Percentiles rank a stretch among this genome's conserved stretches.
These are phyloP conservation scores for Phialemonium atrogriseum DNA, from an alignment of 2,329 filamentous ascomycete species.

Conservation along the genomic window DNA sequence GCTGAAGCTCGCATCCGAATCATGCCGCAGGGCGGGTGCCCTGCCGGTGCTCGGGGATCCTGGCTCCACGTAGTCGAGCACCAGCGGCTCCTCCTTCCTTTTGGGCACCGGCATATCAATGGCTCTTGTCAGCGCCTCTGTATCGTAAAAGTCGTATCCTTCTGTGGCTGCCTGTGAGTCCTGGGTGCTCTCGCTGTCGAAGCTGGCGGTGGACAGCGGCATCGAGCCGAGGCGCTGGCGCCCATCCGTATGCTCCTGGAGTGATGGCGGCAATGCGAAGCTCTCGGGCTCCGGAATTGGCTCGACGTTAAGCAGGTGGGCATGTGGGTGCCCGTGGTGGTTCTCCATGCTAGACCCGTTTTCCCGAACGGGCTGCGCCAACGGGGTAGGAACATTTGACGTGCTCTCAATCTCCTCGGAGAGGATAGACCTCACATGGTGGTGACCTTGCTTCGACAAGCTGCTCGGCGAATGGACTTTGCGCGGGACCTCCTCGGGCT, in stretches of 20 bases:
- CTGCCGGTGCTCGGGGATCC: constrained; percentile 21
- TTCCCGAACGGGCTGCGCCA: constrained; percentile 43
- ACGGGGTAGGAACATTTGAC: constrained; percentile 52
- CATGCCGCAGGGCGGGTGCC: constrained; percentile 31
- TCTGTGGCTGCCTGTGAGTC: constrained; percentile 40
- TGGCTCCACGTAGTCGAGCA: constrained; percentile 24
- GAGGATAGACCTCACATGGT: constrained; percentile 38
- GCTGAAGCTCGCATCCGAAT: constrained; percentile 50
- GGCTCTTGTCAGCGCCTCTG: constrained; percentile 42
- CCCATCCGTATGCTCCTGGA: constrained; percentile 21
- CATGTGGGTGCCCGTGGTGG: constrained; percentile 20
- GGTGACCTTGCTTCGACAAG: constrained; percentile 21
- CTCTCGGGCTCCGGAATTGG: constrained; percentile 42
- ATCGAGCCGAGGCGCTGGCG: constrained; percentile 40
- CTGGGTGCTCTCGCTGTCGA: constrained; percentile 37
- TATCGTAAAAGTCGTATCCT: constrained; percentile 59
- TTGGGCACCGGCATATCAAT: constrained; percentile 42
- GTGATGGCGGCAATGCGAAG: constrained; percentile 41
- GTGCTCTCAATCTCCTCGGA: constrained; percentile 53
- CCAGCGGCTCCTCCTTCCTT: constrained; percentile 26
- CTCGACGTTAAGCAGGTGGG: constrained; percentile 28
- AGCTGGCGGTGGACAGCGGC: constrained; percentile 41
- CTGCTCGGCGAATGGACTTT: constrained; percentile 22
- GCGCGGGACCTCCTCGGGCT: constrained; percentile 30
- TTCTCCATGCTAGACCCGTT: constrained; percentile 15